These are phyloP conservation scores for Sesbania bispinosa DNA, from an alignment of 306 rosid genomes.

Conservation along the genomic window DNA sequence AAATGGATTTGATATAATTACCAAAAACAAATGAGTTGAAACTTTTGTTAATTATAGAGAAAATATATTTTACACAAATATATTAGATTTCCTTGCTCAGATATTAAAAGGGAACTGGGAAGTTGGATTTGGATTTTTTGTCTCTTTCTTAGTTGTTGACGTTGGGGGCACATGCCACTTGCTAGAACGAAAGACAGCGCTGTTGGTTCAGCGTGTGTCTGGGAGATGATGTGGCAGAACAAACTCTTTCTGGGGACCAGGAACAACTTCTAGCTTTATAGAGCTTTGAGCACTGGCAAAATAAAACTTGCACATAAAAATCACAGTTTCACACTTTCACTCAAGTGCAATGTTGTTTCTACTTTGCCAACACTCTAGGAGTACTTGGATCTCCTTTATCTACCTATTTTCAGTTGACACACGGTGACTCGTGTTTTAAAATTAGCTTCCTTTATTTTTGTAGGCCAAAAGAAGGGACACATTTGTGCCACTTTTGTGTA, in stretches of 20 bases:
- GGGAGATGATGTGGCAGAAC: background rate
- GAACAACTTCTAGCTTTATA: background rate
- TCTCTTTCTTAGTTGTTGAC: slow-evolving; percentile 2
- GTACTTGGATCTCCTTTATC: background rate
- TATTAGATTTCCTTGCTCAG: background rate
- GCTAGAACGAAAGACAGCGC: background rate
- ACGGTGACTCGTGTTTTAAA: background rate
- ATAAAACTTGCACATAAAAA: background rate
- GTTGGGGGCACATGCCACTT: background rate
- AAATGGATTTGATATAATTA: background rate
- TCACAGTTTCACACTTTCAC: background rate
- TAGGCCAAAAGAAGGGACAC: background rate
- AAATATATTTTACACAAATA: background rate
- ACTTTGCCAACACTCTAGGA: background rate
- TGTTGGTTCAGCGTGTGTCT: slow-evolving; percentile 18
- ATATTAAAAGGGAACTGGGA: background rate
- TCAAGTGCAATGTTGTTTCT: background rate
- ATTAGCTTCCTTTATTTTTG: slow-evolving; percentile 4
- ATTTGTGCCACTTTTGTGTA: slow-evolving; percentile 9
- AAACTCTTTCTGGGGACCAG: slow-evolving; percentile 23
- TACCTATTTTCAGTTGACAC: background rate
- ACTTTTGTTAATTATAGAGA: background rate
- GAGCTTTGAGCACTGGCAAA: background rate
- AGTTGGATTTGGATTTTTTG: background rate
- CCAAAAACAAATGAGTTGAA: background rate